Evolutionary conservation across 352 stramenopile genomes (phyloP), one percentile per base, ranked within the genome.

Genomic region (Pythium dissimile): DNA sequence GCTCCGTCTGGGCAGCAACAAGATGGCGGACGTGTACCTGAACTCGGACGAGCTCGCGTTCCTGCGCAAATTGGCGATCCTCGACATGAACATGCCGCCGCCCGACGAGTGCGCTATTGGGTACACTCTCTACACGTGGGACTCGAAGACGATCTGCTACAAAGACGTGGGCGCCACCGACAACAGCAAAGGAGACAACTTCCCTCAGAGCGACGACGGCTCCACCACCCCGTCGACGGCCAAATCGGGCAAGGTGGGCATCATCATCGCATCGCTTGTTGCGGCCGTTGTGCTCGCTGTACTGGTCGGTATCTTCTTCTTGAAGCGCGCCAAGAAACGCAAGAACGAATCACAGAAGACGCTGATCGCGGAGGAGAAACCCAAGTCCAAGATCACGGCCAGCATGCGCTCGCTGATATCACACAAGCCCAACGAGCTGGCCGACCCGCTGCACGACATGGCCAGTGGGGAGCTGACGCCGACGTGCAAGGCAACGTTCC

Each of bases 401-500:
- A 78, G 66, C 16, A 64, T 81, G 39, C 67, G 67, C 5, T 67
- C 47, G 20, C 41, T 83, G 32, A 56, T 79, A 16, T 59, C 64
- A 27, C 58, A 77, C 50, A 70, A 78, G 24, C 73, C 65, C 15
- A 70, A 68, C 54, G 65, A 70, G 7, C 52, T 77, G 23, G 56
- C 54, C 24, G 64, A 79, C 27, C 65, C 69, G 24, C 39, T 77
- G 7, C 53, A 54, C 9, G 59, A 66, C 28, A 54, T 67, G n/a
- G 39, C 48, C 20, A 28, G 16, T 20, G 39, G 24, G 3, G 41
- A 41, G 4, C 4, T 41, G 27, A 60, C 43, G 1, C 69, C 66
- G n/a, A 56, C 75, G 16, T 77, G 75, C 21, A 81, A 86, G 54
- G 67, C 75, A 28, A 77, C 64, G 16, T 88, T 87, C 54, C 73